Base-by-base conservation (phyloP, 139 green algal genomes). In the Closterium sp. region DNA sequence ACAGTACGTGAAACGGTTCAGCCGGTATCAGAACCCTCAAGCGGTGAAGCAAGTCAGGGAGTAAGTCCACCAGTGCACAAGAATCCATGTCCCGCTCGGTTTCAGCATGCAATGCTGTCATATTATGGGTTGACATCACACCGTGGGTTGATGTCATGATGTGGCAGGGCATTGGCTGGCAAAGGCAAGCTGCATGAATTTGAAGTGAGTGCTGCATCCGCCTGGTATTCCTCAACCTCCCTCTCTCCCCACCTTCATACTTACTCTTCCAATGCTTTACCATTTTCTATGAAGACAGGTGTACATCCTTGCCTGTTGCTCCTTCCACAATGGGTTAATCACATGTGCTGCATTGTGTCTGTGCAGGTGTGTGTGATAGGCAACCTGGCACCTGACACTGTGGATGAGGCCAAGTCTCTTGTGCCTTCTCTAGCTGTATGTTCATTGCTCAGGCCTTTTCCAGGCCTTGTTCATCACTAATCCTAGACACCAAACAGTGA, bases 331-430 rank as follows among this genome's bases (percentile, higher is more conserved):
- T 45, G 38, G 2, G 32, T 38, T 38, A 2, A 38, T 3, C 2
- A 45, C 38, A 9, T 45, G 38, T 45, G 38, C 10, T 45, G 0
- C 9, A 31, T 30, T 30, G 84, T 87, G 38, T 91, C 1, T 2
- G 27, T 86, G 34, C 70, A 93, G 91, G 34, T 73, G 27, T 93
- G 91, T 93, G 91, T 93, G 17, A 93, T 93, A 32, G 91, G 91
- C 38, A 93, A 93, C 34, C 91, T 93, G 22, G 62, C 30, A 13
- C 91, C 91, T 88, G 91, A 93, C 70, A 91, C 87, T 27, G 34
- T 93, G 38, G 91, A 93, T 27, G 91, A 93, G 45, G 91, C 88
- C 13, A 93, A 93, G 91, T 31, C 87, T 21, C 91, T 93, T n/a
- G 91, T 93, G 45, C 91, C 91, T 24, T 93, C 91, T 50, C 88